Evolutionary conservation across 805 yeast genomes (phyloP).

Genomic region (Metschnikowia reukaufii): DNA sequence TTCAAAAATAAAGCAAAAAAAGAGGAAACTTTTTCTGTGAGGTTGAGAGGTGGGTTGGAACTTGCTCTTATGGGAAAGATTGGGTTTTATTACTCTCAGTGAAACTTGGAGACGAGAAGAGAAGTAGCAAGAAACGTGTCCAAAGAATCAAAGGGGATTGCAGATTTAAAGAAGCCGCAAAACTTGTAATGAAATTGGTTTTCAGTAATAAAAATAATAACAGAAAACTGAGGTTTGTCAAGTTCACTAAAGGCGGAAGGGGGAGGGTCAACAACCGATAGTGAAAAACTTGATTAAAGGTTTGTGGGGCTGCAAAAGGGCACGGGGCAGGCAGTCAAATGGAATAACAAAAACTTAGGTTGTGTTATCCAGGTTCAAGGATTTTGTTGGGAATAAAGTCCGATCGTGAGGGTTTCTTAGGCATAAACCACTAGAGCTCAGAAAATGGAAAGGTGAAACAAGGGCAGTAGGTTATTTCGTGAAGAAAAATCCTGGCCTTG

Average conservation of each 20-base stretch:
- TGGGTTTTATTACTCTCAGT: constrained; percentile 15
- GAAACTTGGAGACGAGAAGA: constrained; percentile 41
- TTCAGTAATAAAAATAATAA: not conserved
- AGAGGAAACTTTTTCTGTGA: not conserved
- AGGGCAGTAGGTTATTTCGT: constrained; percentile 9
- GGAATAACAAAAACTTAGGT: constrained; percentile 4
- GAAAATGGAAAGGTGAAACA: constrained; percentile 8
- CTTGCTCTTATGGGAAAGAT: constrained; percentile 35
- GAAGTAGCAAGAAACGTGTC: constrained; percentile 52
- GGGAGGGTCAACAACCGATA: constrained; percentile 38
- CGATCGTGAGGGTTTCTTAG: constrained; percentile 47
- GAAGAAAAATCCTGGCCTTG: constrained; percentile 12
- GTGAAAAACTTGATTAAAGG: constrained; percentile 22
- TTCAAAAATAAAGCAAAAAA: not conserved
- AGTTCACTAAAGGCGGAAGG: constrained; percentile 30
- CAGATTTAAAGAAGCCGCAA: not conserved
- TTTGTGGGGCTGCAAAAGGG: constrained; percentile 7
- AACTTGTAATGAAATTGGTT: not conserved
- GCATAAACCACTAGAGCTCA: constrained; percentile 35
- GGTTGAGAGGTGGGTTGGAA: constrained; percentile 35
- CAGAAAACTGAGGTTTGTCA: not conserved
- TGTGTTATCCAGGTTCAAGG: constrained; percentile 47
- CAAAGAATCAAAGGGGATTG: constrained; percentile 15
- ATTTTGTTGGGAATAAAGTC: constrained; percentile 27
- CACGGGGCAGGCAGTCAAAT: constrained; percentile 2